phyloP scores from a whole-genome alignment of 192 early-diverging fungal genomes.

The Backusella sp. region DNA sequence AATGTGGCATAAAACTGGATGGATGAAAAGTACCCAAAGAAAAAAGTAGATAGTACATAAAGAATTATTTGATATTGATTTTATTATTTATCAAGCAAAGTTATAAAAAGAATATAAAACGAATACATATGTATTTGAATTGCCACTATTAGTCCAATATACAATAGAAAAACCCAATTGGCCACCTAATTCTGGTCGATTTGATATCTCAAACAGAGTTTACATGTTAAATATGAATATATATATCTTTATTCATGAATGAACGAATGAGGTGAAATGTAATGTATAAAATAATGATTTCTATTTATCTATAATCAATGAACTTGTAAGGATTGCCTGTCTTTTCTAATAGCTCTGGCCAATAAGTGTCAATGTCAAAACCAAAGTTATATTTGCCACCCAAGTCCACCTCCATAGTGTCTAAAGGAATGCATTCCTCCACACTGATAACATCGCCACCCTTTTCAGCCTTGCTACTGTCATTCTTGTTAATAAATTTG shows the following conservation, averaged over 20 bases:
- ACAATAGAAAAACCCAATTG: no score
- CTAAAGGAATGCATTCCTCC: conserved; percentile 12
- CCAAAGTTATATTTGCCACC: conserved; percentile 56
- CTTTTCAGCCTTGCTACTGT: conserved; percentile 13
- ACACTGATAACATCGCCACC: conserved; percentile 14
- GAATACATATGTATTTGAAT: no score
- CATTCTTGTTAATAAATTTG: conserved; percentile 41
- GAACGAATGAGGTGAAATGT: neutral
- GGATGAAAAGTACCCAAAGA: no score
- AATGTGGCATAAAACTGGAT: no score
- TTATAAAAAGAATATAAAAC: no score
- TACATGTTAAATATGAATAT: neutral
- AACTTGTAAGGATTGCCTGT: conserved; percentile 35
- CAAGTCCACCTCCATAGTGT: conserved; percentile 26
- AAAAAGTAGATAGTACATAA: no score
- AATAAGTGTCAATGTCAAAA: conserved; percentile 70
- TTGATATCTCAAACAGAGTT: no score
- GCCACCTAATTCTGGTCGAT: no score
- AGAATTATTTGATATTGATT: no score
- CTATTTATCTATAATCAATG: conserved; percentile 23
- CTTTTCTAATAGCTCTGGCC: conserved; percentile 45
- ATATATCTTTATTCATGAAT: neutral
- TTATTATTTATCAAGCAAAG: no score
- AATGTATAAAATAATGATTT: neutral
- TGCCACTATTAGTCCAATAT: no score